Percentiles rank a stretch among this genome's conserved stretches.
Evolutionary conservation across 1,284 basidiomycete species (phyloP).

Genomic region (Marasmius tenuissimus): DNA sequence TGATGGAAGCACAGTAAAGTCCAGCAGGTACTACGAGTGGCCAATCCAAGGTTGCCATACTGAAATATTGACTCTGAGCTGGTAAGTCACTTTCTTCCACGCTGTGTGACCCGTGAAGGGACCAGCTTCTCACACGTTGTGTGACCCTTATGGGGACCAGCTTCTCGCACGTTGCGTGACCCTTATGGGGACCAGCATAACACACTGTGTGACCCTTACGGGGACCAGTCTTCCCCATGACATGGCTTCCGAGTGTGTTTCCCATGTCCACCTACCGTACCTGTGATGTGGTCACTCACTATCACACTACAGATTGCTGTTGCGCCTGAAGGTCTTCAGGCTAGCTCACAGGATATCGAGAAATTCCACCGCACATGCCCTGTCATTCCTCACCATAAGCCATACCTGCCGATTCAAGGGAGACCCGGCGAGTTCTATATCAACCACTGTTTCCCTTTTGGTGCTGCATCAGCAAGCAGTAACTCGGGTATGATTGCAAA

Average conservation of each 20-base stretch:
- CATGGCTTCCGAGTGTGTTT: too few species aligned
- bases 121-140: neutral
- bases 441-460: constrained; percentile 28
- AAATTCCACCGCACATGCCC: constrained; percentile 24
- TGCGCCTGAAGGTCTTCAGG: constrained; percentile 25
- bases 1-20: too few species aligned
- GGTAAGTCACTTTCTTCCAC: constrained; percentile 10
- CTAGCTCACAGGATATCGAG: constrained; percentile 26
- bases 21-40: too few species aligned
- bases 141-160: neutral
- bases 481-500: constrained; percentile 32
- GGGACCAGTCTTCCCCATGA: too few species aligned
- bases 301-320: too few species aligned
- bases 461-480: constrained; percentile 23
- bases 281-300: too few species aligned
- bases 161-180: neutral
- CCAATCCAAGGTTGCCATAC: too few species aligned
- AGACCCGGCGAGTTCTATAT: constrained; percentile 20
- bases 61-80: too few species aligned
- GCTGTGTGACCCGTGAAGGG: constrained; percentile 7
- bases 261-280: too few species aligned
- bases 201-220: too few species aligned
- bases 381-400: constrained; percentile 21
- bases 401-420: constrained; percentile 22
- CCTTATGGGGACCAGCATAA: too few species aligned